These are phyloP conservation scores for Hypoxylon sp. DNA, from an alignment of 2,329 filamentous ascomycete species.

Conservation along the genomic window DNA sequence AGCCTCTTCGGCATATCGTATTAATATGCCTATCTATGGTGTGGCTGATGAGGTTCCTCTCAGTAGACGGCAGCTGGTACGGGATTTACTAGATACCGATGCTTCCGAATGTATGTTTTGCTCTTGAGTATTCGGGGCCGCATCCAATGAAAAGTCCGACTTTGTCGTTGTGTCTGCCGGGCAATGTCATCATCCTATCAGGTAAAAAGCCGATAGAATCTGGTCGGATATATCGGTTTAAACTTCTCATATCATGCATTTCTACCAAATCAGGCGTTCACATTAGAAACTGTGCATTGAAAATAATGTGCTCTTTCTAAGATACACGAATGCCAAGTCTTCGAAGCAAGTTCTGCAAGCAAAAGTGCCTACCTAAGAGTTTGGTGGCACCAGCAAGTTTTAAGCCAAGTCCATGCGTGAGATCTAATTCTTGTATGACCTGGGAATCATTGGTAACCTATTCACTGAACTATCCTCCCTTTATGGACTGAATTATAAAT, in stretches of 20 bases:
- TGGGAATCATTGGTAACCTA: background rate
- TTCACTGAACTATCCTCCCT: background rate
- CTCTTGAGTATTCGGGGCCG: background rate
- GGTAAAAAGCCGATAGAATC: background rate
- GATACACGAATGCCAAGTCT: too few species aligned
- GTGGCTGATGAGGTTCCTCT: background rate
- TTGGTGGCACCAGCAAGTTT: background rate
- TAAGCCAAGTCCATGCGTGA: background rate
- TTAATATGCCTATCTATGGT: constrained; percentile 1
- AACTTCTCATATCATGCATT: background rate
- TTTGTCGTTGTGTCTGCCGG: background rate
- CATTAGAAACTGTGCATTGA: background rate
- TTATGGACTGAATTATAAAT: background rate
- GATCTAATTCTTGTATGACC: background rate
- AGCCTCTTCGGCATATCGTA: constrained; percentile 5
- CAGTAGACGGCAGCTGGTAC: constrained; percentile 7
- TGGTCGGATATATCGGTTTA: background rate
- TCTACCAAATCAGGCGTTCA: background rate
- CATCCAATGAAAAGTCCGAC: constrained; percentile 1
- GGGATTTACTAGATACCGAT: constrained; percentile 14
- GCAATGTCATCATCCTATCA: background rate
- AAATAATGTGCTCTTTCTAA: background rate
- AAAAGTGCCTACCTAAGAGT: background rate
- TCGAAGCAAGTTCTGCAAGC: background rate
- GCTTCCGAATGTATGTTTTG: background rate